Base-by-base conservation (phyloP, 2,329 filamentous ascomycete genomes). In the Fusarium tjaetaba region DNA sequence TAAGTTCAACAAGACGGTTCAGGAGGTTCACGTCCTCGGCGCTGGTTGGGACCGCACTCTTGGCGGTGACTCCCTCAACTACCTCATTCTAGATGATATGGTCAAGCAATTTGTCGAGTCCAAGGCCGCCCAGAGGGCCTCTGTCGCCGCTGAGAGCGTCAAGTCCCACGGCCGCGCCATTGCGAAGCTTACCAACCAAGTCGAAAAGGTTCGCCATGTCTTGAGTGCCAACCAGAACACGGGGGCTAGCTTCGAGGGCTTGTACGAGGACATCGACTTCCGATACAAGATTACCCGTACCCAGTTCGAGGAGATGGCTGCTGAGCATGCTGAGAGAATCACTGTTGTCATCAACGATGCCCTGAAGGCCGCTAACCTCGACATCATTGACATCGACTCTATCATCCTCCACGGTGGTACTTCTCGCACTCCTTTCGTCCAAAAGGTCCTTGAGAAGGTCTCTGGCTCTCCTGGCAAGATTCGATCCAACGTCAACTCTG, bases 1-100 rank as follows among this genome's bases (percentile, higher is more conserved):
- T 74, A 95, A 93, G 82, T 96, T 90, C 86, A 98, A 98, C 87
- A 98, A 98, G 89, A 98, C 95, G 3, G 85, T 99, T 38, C 96
- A 98, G 81, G 96, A 99, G 81, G 92, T 98, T n/a, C 90, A 94
- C 70, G 94, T 97, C 42, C 78, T 98, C 49, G 95, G 96, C 65
- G 89, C 89, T 75, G 94, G 94, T 69, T 99, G 94, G 93, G 96
- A 99, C 79, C 90, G 90, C 78, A 93, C 92, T 7, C 91, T 99
- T 24, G 96, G 96, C 67, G 96, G 96, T 62, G 96, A 99, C 80
- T 87, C 92, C 39, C 87, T 99, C 70, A 99, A 98, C 82, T 89
- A 93, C 65, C 86, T 97, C 69, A 94, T 99, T 75, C 88, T 97
- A 56, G 91, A 97, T 74, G 92, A 98, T 80, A 97, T 98, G 90